Conservation (phyloP, 2,329 filamentous ascomycete genomes). For the Exophiala aquamarina region DNA sequence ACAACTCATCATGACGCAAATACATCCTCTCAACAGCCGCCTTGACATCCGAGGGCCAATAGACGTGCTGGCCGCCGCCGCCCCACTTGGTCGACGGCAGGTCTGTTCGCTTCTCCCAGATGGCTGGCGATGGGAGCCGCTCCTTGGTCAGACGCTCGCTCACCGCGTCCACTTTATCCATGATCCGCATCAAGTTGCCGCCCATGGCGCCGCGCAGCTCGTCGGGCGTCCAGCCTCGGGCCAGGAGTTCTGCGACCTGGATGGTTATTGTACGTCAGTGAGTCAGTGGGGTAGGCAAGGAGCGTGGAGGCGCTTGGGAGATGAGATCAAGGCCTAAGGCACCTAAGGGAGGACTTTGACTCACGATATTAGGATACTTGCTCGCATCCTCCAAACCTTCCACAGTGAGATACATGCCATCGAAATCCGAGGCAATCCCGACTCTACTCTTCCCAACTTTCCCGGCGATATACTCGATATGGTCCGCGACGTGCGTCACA, state of each 20-base stretch:
- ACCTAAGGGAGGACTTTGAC: background rate
- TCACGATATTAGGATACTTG: constrained; percentile 69
- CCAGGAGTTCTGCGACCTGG: constrained; percentile 68
- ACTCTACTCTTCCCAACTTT: constrained; percentile 36
- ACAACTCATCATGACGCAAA: constrained; percentile 17
- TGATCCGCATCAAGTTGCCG: constrained; percentile 78
- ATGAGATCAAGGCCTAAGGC: background rate
- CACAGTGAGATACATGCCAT: constrained; percentile 53
- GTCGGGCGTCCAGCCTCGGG: constrained; percentile 68
- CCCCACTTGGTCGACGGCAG: constrained; percentile 17
- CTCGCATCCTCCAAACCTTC: constrained; percentile 78
- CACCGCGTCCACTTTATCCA: constrained; percentile 73
- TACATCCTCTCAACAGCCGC: constrained; percentile 13
- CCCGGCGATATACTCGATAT: constrained; percentile 36
- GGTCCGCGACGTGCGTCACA: constrained; percentile 36
- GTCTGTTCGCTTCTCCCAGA: constrained; percentile 20
- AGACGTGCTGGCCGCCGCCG: constrained; percentile 8
- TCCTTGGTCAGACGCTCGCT: constrained; percentile 6
- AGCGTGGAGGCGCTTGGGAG: no score
- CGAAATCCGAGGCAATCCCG: constrained; percentile 37
- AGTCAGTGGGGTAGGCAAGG: no score
- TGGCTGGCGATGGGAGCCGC: constrained; percentile 7
- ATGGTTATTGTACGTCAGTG: no score
- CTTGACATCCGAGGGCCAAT: constrained; percentile 15
- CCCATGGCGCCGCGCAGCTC: constrained; percentile 77